These are phyloP conservation scores for Aspergillus terreus DNA, from an alignment of 2,329 filamentous ascomycete genomes.

Conservation along the genomic window DNA sequence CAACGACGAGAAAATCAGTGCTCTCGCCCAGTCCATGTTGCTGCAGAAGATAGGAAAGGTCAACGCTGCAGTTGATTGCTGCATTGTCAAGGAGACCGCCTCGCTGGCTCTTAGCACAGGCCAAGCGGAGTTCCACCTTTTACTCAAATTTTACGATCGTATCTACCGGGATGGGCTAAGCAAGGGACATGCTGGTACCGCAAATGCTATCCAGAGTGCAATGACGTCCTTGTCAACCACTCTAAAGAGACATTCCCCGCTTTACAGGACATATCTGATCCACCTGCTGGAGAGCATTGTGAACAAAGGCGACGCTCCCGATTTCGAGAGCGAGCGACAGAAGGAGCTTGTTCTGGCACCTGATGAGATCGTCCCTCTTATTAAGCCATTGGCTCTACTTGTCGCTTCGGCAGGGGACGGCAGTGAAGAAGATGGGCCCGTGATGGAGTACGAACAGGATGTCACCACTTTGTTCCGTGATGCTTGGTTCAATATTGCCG, in stretches of 20 bases:
- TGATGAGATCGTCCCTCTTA: conserved; percentile 79
- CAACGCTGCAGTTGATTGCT: conserved; percentile 72
- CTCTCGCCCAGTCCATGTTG: conserved; percentile 89
- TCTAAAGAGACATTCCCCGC: conserved; percentile 63
- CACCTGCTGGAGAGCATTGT: conserved; percentile 83
- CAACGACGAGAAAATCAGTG: conserved; percentile 86
- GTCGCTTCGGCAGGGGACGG: conserved; percentile 53
- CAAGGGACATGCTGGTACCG: conserved; percentile 62
- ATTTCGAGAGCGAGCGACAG: conserved; percentile 68
- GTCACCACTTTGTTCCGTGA: conserved; percentile 73
- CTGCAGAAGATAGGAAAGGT: conserved; percentile 92
- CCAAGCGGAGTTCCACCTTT: conserved; percentile 74
- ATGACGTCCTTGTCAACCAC: conserved; percentile 72
- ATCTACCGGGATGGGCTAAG: conserved; percentile 70
- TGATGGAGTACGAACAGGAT: conserved; percentile 57
- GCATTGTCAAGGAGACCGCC: conserved; percentile 80
- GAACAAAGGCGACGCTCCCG: conserved; percentile 81
- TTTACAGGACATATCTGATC: conserved; percentile 79
- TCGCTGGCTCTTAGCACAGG: conserved; percentile 73
- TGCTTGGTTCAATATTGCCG: conserved; percentile 96
- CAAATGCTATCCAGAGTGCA: conserved; percentile 75
- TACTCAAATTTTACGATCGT: conserved; percentile 79
- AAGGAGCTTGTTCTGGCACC: conserved; percentile 79
- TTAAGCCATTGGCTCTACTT: conserved; percentile 82
- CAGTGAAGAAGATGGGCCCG: conserved; percentile 23